Conservation (phyloP, 192 early-diverging fungal species). For the Helicostylum pulchrum region DNA sequence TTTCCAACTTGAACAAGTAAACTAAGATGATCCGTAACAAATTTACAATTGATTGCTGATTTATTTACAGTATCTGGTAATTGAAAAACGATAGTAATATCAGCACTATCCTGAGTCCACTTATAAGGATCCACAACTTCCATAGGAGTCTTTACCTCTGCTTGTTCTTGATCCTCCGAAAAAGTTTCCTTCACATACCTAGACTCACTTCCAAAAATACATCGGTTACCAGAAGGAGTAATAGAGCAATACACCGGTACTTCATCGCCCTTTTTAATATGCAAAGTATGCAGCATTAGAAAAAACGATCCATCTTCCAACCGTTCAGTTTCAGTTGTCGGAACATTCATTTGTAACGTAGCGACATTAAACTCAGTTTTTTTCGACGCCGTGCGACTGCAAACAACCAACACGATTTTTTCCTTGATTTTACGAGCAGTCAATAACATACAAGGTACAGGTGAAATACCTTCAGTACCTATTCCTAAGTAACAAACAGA, state of each 20-base stretch:
- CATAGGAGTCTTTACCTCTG: neutral
- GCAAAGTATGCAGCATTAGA: constrained; percentile 17
- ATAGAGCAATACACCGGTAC: constrained; percentile 53
- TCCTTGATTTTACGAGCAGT: constrained; percentile 27
- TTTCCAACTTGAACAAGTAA: constrained; percentile 39
- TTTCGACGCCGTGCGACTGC: constrained; percentile 7
- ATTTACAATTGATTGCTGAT: constrained; percentile 55
- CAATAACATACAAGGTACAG: constrained; percentile 34
- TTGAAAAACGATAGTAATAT: constrained; percentile 62
- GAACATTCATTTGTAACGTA: constrained; percentile 13
- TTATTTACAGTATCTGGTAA: constrained; percentile 52
- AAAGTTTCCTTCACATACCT: constrained; percentile 19
- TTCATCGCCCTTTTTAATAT: constrained; percentile 45
- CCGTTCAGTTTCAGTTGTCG: neutral
- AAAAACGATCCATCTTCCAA: neutral
- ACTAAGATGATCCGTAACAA: constrained; percentile 42
- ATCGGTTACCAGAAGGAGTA: constrained; percentile 33
- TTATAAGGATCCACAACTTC: constrained; percentile 45
- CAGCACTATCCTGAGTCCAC: constrained; percentile 66
- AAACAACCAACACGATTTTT: constrained; percentile 24
- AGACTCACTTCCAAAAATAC: constrained; percentile 44
- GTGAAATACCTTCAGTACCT: constrained; percentile 26
- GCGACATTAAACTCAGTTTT: constrained; percentile 22
- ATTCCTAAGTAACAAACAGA: constrained; percentile 20
- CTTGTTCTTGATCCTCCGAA: constrained; percentile 1